Conservation (phyloP, 495 filamentous ascomycete species). For the Cryomyces antarcticus region DNA sequence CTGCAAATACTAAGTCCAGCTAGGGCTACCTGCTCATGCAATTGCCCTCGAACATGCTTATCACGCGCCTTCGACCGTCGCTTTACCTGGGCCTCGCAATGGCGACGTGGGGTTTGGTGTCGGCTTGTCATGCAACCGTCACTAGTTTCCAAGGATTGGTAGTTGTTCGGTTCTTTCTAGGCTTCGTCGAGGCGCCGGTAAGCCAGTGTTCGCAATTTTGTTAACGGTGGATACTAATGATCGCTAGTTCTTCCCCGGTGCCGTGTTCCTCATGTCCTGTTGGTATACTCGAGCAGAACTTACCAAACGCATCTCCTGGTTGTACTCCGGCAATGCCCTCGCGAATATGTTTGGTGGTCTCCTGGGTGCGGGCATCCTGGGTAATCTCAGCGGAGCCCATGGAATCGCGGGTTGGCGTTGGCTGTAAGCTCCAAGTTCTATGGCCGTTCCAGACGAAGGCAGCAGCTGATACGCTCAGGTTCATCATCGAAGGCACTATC, state of each 20-base stretch:
- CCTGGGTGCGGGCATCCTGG: constrained; percentile 1
- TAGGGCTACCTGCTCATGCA: constrained; percentile 2
- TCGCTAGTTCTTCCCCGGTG: constrained; percentile 22
- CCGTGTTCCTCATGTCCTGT: not conserved
- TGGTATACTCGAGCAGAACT: constrained; percentile 3
- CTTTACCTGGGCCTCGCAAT: not conserved
- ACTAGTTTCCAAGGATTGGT: constrained; percentile 29
- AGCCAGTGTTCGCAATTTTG: no score
- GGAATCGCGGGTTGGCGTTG: constrained; percentile 5
- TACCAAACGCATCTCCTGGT: not conserved
- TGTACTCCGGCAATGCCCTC: constrained; percentile 1
- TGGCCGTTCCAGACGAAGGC: no score
- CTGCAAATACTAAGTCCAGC: not conserved
- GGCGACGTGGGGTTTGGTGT: constrained; percentile 15
- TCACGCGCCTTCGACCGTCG: constrained; percentile 7
- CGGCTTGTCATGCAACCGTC: constrained; percentile 27
- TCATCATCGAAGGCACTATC: not conserved
- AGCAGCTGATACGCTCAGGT: not conserved
- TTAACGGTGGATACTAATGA: no score
- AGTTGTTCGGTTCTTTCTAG: constrained; percentile 24
- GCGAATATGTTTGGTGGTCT: constrained; percentile 2
- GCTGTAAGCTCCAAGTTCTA: not conserved
- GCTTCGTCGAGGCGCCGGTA: constrained; percentile 12
- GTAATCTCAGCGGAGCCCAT: not conserved
- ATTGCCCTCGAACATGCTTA: constrained; percentile 2